Evolutionary conservation across 129 eudicot species (phyloP), one percentile per base, ranked within the genome.

Genomic region (Tagetes patula): DNA sequence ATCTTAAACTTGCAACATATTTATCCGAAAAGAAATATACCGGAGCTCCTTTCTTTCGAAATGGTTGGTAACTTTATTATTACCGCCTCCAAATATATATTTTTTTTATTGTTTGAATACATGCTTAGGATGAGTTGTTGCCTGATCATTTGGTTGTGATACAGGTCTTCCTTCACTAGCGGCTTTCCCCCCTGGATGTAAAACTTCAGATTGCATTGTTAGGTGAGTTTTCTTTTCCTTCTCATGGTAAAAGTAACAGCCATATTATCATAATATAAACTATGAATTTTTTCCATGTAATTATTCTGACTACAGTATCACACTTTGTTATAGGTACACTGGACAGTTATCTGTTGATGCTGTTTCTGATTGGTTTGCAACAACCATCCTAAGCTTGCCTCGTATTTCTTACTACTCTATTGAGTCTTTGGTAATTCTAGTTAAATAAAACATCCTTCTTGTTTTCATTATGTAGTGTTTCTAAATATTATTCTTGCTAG

Each of bases 291-390:
- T 42, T 54, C 20, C 47, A 36, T 41, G 10, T 38, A 38, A 48
- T 11, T 38, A 34, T 56, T 11, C 45, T 68, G 20, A 81, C 67
- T 40, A 14, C 38, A 50, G 3, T 64, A 64, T 80, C 74, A 53
- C 50, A 40, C 55, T 31, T 62, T 56, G 80, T 64, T 52, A 32
- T 78, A 94, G 99, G 96, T 94, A 94, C 75, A 73, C 77, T 1
- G 99, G 96, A 50, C 96, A 90, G 67, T 94, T 84, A n/a, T 94
- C 99, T 76, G 96, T 94, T 83, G 97, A 94, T 90, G 89, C 88
- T 9, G 82, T 94, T 66, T 86, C 96, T 39, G 97, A 94, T 65
- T 94, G 96, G 96, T 79, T 94, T 82, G 87, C 96, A 47, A 86
- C 94, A 67, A 74, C 61, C 67, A 75, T 94, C 75, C 85, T 94